Percentiles rank a stretch among this genome's conserved stretches.
phyloP scores from a whole-genome alignment of 768 basidiomycete species.

The Daedaleopsis nitida region DNA sequence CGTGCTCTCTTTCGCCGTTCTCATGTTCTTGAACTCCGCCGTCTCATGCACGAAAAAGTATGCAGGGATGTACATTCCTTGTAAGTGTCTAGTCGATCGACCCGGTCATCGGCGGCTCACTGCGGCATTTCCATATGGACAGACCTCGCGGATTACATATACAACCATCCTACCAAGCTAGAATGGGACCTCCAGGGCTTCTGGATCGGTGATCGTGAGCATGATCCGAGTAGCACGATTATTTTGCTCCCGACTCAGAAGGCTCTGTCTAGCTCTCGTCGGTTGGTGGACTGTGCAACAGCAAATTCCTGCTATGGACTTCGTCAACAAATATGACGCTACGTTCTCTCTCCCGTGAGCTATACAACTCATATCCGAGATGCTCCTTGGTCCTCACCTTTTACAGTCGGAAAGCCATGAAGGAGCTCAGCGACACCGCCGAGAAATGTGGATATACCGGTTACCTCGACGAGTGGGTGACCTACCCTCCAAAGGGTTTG shows the following conservation, averaged over 20 bases:
- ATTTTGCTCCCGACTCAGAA: background rate
- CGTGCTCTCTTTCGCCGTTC: too few species aligned
- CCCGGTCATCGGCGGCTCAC: too few species aligned
- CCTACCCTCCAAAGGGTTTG: conserved; percentile 58
- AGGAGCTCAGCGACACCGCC: conserved; percentile 54
- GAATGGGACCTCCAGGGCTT: conserved; percentile 66
- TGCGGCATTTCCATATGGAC: too few species aligned
- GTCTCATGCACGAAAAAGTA: too few species aligned
- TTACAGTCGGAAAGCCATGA: conserved; percentile 61
- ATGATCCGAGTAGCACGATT: too few species aligned
- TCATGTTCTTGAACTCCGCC: too few species aligned
- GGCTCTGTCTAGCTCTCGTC: background rate
- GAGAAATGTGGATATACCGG: conserved; percentile 59
- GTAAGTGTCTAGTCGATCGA: conserved; percentile 35
- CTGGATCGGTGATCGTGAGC: conserved; percentile 75
- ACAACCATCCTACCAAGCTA: conserved; percentile 52
- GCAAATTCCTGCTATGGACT: conserved; percentile 72
- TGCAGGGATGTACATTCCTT: conserved; percentile 68
- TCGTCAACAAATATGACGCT: conserved; percentile 70
- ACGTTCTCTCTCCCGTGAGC: conserved; percentile 75
- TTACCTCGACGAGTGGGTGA: conserved; percentile 63
- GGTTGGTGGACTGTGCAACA: conserved; percentile 57
- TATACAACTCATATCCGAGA: background rate
- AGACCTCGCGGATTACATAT: conserved; percentile 81
- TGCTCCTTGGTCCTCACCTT: background rate